These are phyloP conservation scores for Gossypium stocksii DNA, from an alignment of 345 rosid genomes.

Conservation along the genomic window DNA sequence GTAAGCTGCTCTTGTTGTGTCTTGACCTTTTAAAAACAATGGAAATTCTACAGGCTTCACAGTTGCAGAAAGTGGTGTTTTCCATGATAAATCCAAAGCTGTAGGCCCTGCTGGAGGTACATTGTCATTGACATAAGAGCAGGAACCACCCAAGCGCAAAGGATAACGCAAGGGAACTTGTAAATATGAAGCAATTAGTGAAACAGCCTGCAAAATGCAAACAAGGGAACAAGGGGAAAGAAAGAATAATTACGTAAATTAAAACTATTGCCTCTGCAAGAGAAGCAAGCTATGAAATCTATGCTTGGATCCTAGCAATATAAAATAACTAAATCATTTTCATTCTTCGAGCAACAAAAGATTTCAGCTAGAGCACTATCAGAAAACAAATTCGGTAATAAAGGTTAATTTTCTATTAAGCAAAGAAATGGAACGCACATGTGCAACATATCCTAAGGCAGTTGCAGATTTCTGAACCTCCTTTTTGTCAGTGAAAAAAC, in stretches of 20 bases:
- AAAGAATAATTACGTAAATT: constrained; percentile 18
- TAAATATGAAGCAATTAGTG: constrained; percentile 63
- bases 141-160: constrained; percentile 76
- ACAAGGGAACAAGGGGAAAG: constrained; percentile 16
- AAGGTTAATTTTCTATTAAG: constrained; percentile 14
- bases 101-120: constrained; percentile 68
- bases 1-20: constrained; percentile 89
- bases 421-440: constrained; percentile 57
- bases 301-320: neutral
- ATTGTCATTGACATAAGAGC: constrained; percentile 59
- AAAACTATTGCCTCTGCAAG: neutral
- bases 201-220: constrained; percentile 66
- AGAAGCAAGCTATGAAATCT: neutral
- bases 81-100: constrained; percentile 41
- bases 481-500: constrained; percentile 88
- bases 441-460: constrained; percentile 88
- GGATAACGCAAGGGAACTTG: constrained; percentile 82
- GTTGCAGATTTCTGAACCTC: constrained; percentile 90
- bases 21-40: constrained; percentile 92
- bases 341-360: neutral
- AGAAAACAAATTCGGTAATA: neutral
- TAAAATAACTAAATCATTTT: neutral
- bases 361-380: neutral
- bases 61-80: constrained; percentile 30
- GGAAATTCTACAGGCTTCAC: constrained; percentile 66